Conservation (phyloP, 2,329 filamentous ascomycete species). For the Fusarium paranaense region DNA sequence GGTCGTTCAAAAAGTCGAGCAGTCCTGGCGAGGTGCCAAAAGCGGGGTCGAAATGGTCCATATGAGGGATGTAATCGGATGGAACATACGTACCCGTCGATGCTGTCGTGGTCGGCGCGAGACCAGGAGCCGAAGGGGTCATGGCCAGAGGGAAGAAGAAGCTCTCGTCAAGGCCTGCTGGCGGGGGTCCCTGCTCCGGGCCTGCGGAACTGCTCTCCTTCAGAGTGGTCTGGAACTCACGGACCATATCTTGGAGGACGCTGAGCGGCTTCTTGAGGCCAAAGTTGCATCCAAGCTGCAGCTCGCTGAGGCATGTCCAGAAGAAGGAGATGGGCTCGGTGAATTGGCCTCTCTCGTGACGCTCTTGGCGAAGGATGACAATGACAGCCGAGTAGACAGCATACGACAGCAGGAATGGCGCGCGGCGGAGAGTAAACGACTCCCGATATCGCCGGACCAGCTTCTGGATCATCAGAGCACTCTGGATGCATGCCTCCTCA, state of each 20-base stretch:
- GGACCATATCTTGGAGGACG: constrained; percentile 50
- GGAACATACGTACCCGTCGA: constrained; percentile 36
- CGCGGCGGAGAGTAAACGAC: constrained; percentile 53
- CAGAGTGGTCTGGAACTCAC: constrained; percentile 46
- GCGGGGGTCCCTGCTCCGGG: constrained; percentile 31
- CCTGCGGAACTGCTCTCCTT: constrained; percentile 41
- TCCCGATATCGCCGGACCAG: constrained; percentile 52
- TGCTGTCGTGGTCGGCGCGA: constrained; percentile 19
- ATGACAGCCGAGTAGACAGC: constrained; percentile 53
- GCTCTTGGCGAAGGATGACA: constrained; percentile 48
- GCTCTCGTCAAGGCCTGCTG: constrained; percentile 45
- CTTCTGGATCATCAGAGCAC: constrained; percentile 51
- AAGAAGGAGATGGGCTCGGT: constrained; percentile 52
- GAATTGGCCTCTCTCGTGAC: constrained; percentile 45
- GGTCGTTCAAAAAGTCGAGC: constrained; percentile 46
- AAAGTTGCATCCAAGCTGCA: constrained; percentile 51
- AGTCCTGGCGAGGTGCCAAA: constrained; percentile 44
- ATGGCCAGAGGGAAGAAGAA: constrained; percentile 47
- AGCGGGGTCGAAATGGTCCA: constrained; percentile 41
- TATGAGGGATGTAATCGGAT: constrained; percentile 37
- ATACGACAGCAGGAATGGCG: constrained; percentile 56
- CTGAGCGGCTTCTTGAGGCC: constrained; percentile 51
- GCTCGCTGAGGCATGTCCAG: constrained; percentile 51
- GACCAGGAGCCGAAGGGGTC: constrained; percentile 26
- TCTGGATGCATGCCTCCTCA: constrained; percentile 47